Base-by-base conservation (phyloP, 768 basidiomycete genomes). In the Hortiboletus campestris region DNA sequence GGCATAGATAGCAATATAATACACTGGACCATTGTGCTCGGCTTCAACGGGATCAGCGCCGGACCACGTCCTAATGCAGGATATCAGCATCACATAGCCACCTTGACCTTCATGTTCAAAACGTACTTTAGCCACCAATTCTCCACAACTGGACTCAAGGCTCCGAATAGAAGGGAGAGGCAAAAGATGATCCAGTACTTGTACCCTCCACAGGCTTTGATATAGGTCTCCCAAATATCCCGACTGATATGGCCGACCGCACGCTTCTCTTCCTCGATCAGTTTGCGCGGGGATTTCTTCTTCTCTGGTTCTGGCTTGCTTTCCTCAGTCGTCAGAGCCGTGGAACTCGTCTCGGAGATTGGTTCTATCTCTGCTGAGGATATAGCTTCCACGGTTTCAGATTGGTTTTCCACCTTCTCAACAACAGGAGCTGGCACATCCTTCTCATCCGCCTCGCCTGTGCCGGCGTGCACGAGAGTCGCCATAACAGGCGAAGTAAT, bases 221-320 rank as follows among this genome's bases (percentile, higher is more conserved):
- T 68, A 56, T 87, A 87, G 0, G 77, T 78, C 41, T 71, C 62
- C 89, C 89, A 92, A 20, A 91, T 82, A 38, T 82, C 81, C 53
- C 77, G 73, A 46, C 80, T 72, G 50, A 92, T 88, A 44, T 85
- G 78, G 4, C 89, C 89, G 41, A 84, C 83, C 1, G 86, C 88
- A n/a, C 89, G 80, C 57, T 80, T 83, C 67, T 91, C 89, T 63
- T 91, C 90, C 63, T 96, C 93, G 7, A 95, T 75, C 44, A 95
- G 79, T 67, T 94, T 95, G 36, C 91, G 79, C 0, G 93, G 88
- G 1, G 78, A 65, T 64, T 84, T 89, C 67, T 78, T 82, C 67
- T 78, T 82, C 55, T 71, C 67, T 11, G 67, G 56, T 22, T 75
- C 75, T n/a, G 70, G 65, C 2, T 74, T 71, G 20, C 53, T 72